phyloP scores from a whole-genome alignment of 1,284 basidiomycete genomes.

The Porodaedalea pini region DNA sequence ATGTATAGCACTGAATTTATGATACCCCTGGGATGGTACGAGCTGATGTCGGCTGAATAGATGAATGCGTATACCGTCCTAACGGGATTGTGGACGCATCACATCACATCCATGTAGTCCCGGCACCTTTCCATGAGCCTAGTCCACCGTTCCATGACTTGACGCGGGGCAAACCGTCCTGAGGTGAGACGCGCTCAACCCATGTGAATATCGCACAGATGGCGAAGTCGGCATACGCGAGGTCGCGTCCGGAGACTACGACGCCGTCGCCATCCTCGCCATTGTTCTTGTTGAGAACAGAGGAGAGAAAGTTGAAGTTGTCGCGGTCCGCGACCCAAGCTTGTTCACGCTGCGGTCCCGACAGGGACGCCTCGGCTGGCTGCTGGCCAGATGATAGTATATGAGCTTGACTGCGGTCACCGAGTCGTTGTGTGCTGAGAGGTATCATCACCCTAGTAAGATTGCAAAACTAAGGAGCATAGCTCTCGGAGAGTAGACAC shows the following conservation, averaged over 20 bases:
- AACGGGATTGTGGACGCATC: neutral
- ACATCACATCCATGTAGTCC: conserved; percentile 55
- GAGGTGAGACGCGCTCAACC: conserved; percentile 63
- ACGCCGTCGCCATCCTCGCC: conserved; percentile 51
- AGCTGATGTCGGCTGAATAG: too few relatives aligned
- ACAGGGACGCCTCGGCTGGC: conserved; percentile 28
- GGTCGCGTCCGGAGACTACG: conserved; percentile 60
- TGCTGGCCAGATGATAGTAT: conserved; percentile 33
- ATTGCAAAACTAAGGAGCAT: too few relatives aligned
- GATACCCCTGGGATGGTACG: too few relatives aligned
- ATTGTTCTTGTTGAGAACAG: conserved; percentile 60
- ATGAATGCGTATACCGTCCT: neutral
- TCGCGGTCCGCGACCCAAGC: conserved; percentile 60
- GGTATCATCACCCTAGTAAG: too few relatives aligned
- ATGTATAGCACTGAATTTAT: too few relatives aligned
- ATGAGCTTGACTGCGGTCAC: conserved; percentile 50
- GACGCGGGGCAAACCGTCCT: conserved; percentile 62
- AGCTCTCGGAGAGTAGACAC: too few relatives aligned
- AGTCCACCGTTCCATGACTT: conserved; percentile 63
- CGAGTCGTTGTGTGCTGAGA: conserved; percentile 56
- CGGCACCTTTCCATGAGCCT: conserved; percentile 55
- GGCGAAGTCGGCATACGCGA: conserved; percentile 69
- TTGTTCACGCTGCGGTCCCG: conserved; percentile 51
- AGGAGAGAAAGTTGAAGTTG: conserved; percentile 61
- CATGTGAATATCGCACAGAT: conserved; percentile 65